A percentile compares a stretch with the other conserved stretches of the same genome.
These are phyloP conservation scores for Saturnispora sekii DNA, from an alignment of 805 yeast species.

Conservation along the genomic window DNA sequence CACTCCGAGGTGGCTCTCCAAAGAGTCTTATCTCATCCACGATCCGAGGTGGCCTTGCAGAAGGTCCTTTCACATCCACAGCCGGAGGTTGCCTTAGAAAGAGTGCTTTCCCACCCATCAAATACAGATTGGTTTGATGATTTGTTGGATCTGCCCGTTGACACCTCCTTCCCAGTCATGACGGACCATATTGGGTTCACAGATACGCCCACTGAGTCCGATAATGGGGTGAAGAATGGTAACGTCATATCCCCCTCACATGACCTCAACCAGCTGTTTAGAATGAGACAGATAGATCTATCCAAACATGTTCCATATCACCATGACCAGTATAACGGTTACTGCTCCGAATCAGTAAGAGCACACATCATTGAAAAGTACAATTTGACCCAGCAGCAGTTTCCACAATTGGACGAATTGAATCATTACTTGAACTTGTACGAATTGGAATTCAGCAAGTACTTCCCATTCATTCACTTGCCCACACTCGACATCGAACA, in stretches of 20 bases:
- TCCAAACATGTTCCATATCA: slow-evolving; percentile 37
- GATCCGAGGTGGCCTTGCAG: slow-evolving; percentile 13
- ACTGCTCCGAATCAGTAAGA: slow-evolving; percentile 45
- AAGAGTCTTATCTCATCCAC: slow-evolving; percentile 14
- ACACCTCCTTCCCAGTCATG: slow-evolving; percentile 42
- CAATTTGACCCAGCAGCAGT: slow-evolving; percentile 45
- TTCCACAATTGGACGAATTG: slow-evolving; percentile 69
- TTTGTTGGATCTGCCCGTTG: slow-evolving; percentile 58
- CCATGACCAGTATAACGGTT: slow-evolving; percentile 23
- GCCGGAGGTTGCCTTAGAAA: slow-evolving; percentile 10
- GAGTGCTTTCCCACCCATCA: slow-evolving; percentile 10
- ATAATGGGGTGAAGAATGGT: slow-evolving; percentile 13
- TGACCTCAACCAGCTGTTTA: slow-evolving; percentile 52
- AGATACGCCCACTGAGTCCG: slow-evolving; percentile 28
- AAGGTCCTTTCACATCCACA: slow-evolving; percentile 15
- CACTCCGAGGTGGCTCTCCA: slow-evolving; percentile 12
- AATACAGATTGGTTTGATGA: slow-evolving; percentile 59
- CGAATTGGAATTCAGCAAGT: slow-evolving; percentile 68
- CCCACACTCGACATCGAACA: slow-evolving; percentile 44
- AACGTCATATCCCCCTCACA: slow-evolving; percentile 16
- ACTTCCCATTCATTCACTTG: slow-evolving; percentile 76
- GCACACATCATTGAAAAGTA: slow-evolving; percentile 43
- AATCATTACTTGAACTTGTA: slow-evolving; percentile 69
- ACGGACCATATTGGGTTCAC: slow-evolving; percentile 54
- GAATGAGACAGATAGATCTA: slow-evolving; percentile 57